These are phyloP conservation scores for Solanum hybrid DNA, from an alignment of 305 asterid species.

Conservation along the genomic window DNA sequence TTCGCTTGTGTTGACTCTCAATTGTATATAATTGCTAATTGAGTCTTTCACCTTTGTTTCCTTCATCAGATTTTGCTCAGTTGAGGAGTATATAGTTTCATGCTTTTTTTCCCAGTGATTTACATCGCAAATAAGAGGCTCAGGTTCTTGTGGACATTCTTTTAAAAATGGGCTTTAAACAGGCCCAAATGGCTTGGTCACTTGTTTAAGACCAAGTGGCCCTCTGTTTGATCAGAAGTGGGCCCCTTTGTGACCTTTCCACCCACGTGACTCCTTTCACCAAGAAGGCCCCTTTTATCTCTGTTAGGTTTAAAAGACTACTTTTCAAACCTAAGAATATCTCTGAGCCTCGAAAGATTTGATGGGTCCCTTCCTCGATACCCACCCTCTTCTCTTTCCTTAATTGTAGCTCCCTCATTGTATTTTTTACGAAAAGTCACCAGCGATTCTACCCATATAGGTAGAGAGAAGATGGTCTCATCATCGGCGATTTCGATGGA, in stretches of 20 bases:
- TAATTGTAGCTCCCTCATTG: not conserved
- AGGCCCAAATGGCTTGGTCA: not conserved
- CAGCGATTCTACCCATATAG: not conserved
- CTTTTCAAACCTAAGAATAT: not conserved
- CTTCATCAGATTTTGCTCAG: not conserved
- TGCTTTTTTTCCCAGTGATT: not conserved
- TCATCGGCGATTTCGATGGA: not conserved
- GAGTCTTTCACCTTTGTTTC: not conserved
- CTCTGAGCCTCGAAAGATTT: not conserved
- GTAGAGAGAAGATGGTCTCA: not conserved
- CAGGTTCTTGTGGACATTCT: not conserved
- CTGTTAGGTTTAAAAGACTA: not conserved
- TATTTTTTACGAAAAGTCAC: not conserved
- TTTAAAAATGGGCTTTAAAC: not conserved
- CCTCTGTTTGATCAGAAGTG: not conserved
- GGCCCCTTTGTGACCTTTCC: not conserved
- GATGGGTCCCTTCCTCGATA: not conserved
- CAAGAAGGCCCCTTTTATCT: not conserved
- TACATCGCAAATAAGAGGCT: not conserved
- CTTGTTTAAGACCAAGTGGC: not conserved
- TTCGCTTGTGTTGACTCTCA: not conserved
- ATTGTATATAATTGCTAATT: not conserved
- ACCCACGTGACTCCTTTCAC: not conserved
- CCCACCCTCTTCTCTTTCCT: not conserved
- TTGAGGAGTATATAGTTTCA: not conserved